Conservation (phyloP, 2,329 filamentous ascomycete species). For the Keithomyces neogunnii region DNA sequence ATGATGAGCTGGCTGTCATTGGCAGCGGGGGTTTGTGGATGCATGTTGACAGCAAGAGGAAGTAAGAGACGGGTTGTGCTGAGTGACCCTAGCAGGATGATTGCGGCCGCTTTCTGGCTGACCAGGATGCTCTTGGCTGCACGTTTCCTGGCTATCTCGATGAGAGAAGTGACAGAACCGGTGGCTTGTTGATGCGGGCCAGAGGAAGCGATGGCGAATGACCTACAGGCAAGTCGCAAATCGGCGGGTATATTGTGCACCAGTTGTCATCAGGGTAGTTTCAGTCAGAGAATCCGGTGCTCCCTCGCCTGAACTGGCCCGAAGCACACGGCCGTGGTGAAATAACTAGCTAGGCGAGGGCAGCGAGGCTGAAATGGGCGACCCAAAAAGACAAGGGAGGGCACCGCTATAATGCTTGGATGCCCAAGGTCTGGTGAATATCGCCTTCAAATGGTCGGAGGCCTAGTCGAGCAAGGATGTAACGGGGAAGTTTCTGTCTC, state of each 20-base stretch:
- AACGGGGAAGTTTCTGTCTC: background rate
- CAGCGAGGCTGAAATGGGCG: background rate
- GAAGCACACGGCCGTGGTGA: background rate
- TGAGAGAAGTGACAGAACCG: background rate
- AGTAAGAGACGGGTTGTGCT: slow-evolving; percentile 1
- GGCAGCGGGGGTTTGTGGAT: background rate
- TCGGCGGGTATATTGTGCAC: background rate
- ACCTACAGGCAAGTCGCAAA: background rate
- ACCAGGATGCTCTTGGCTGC: background rate
- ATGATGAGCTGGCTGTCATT: slow-evolving; percentile 2
- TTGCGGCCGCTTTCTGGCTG: background rate
- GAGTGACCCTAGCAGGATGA: slow-evolving; percentile 3
- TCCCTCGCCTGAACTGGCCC: background rate
- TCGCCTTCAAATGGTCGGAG: background rate
- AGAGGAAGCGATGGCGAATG: background rate
- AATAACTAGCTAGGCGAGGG: background rate
- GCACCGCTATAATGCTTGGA: background rate
- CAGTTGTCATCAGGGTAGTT: background rate
- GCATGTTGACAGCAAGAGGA: slow-evolving; percentile 9
- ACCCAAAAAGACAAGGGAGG: too few relatives aligned
- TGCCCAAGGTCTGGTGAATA: background rate
- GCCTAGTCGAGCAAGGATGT: background rate
- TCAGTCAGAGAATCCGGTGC: background rate
- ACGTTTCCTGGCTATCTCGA: background rate
- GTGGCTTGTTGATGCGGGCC: background rate